Conservation (phyloP, 2,329 filamentous ascomycete species). For the Colletotrichum sp. region DNA sequence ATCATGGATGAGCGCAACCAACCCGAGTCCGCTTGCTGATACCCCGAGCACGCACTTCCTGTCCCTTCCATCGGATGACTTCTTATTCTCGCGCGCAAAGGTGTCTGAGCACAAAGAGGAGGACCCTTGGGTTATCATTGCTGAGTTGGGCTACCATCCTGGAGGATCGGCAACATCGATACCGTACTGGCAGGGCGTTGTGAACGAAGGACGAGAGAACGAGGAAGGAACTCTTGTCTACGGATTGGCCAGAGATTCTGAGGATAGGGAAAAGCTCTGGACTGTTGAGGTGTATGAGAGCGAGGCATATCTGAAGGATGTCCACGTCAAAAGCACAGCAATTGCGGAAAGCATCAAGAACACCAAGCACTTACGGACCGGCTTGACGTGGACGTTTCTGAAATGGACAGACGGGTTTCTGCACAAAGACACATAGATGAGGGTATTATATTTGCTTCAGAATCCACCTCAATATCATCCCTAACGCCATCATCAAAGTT, state of each 20-base stretch:
- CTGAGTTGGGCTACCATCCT: not conserved
- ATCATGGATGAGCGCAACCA: not conserved
- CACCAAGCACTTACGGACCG: not conserved
- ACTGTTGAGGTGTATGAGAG: not conserved
- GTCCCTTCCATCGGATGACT: not conserved
- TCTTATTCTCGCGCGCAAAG: not conserved
- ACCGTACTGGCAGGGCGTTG: not conserved
- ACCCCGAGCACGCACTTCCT: not conserved
- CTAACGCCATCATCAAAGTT: not conserved
- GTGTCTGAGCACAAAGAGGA: not conserved
- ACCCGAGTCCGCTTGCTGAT: not conserved
- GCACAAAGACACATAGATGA: not conserved
- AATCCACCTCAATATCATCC: fast-evolving
- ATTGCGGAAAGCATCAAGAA: not conserved
- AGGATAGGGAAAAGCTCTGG: not conserved
- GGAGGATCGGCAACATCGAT: not conserved
- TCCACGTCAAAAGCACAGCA: not conserved
- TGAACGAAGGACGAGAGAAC: not conserved
- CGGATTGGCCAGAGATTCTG: not conserved
- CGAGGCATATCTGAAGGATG: not conserved
- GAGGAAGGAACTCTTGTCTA: not conserved
- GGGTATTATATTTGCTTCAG: not conserved
- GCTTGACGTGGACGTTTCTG: not conserved
- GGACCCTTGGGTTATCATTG: not conserved
- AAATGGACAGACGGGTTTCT: not conserved